A percentile compares a stretch with the other conserved stretches of the same genome.
These are phyloP conservation scores for Sechiopsis laciniata DNA, from an alignment of 306 rosid species.

Conservation along the genomic window DNA sequence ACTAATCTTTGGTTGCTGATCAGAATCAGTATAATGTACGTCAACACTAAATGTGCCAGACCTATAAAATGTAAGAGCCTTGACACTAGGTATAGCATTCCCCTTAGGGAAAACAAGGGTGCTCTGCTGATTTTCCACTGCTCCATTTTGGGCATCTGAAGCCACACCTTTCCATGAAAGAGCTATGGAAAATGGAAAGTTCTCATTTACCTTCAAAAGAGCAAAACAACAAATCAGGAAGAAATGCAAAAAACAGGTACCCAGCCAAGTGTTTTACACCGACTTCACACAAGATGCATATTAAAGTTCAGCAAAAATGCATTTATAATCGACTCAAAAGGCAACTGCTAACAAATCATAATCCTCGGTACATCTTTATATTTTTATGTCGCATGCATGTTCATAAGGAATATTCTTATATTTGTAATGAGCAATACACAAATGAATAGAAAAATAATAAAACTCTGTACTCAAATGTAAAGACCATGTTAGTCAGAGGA, in stretches of 20 bases:
- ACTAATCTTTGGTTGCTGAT: conserved; percentile 61
- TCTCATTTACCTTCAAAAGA: conserved; percentile 63
- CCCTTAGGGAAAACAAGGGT: conserved; percentile 78
- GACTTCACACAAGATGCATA: conserved; percentile 1
- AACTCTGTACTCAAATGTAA: background rate
- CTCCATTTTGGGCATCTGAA: conserved; percentile 56
- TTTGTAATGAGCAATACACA: background rate
- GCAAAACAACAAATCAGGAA: background rate
- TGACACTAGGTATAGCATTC: conserved; percentile 64
- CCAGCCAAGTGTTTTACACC: background rate
- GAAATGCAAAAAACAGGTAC: background rate
- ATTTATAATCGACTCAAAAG: background rate
- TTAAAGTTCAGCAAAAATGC: background rate
- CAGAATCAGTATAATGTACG: conserved; percentile 61
- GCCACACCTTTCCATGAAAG: conserved; percentile 77
- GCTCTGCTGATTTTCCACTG: conserved; percentile 45
- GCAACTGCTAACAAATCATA: background rate
- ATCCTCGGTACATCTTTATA: background rate
- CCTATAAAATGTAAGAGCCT: conserved; percentile 67
- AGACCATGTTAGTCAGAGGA: background rate
- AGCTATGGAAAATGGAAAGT: conserved; percentile 67
- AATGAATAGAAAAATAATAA: no score
- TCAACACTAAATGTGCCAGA: conserved; percentile 68
- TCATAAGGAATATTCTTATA: background rate
- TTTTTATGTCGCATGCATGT: background rate